These are phyloP conservation scores for Ogataea pilisensis DNA, from an alignment of 805 yeast species.

Conservation along the genomic window DNA sequence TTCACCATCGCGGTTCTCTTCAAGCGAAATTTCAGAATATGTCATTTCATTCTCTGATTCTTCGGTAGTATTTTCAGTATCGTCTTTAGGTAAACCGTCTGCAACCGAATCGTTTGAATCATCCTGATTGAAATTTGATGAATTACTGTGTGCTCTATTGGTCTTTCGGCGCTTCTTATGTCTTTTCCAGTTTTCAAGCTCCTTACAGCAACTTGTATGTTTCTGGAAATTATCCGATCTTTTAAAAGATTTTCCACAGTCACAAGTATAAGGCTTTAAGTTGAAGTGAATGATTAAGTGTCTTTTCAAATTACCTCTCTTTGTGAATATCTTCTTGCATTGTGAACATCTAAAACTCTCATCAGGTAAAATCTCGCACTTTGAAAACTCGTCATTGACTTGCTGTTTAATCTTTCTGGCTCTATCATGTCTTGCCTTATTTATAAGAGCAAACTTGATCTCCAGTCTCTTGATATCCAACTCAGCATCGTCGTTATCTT, in stretches of 20 bases:
- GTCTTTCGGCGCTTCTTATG: slow-evolving; percentile 1
- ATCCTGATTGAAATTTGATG: no score
- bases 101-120: not conserved
- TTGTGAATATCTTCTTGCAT: slow-evolving; percentile 21
- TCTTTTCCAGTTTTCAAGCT: slow-evolving; percentile 3
- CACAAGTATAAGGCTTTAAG: slow-evolving; percentile 21
- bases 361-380: slow-evolving; percentile 16
- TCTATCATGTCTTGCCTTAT: not conserved
- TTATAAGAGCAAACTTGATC: not conserved
- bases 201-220: slow-evolving; percentile 19
- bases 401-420: slow-evolving; percentile 9
- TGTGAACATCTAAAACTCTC: slow-evolving; percentile 19
- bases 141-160: no score
- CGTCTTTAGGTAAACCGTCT: not conserved
- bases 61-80: not conserved
- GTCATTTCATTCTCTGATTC: not conserved
- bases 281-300: slow-evolving; percentile 24
- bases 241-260: slow-evolving; percentile 23
- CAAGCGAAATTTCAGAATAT: no score
- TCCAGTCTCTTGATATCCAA: not conserved
- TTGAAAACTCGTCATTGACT: slow-evolving; percentile 19
- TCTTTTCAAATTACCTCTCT: slow-evolving; percentile 23
- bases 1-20: no score
- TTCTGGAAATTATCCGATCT: slow-evolving; percentile 24
- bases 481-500: not conserved